These are phyloP conservation scores for Suillus luteus DNA, from an alignment of 768 basidiomycete genomes.

Conservation along the genomic window DNA sequence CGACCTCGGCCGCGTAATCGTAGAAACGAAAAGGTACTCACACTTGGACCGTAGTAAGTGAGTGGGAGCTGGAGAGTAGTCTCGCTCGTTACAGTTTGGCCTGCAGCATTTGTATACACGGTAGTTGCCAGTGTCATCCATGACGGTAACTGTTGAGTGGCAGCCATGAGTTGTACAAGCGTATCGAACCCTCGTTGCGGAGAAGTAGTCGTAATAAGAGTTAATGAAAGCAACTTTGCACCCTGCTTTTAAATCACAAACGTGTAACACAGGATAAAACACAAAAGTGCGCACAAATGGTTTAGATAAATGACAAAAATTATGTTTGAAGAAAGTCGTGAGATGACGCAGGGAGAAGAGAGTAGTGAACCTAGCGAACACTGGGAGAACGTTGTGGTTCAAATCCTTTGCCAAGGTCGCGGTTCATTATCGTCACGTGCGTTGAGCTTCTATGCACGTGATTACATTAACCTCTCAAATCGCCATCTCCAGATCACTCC, in stretches of 20 bases:
- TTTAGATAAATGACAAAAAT: constrained; percentile 12
- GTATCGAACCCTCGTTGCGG: constrained; percentile 13
- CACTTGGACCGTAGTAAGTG: constrained; percentile 83
- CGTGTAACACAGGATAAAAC: background rate
- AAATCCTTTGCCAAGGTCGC: constrained; percentile 18
- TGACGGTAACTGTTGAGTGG: constrained; percentile 67
- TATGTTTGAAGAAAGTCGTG: constrained; percentile 22
- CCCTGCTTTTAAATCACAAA: constrained; percentile 2
- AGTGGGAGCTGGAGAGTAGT: constrained; percentile 67
- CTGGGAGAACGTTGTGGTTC: background rate
- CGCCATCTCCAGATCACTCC: too few species aligned
- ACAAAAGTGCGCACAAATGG: background rate
- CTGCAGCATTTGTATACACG: constrained; percentile 53
- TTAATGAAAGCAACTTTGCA: constrained; percentile 28
- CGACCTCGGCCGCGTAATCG: background rate
- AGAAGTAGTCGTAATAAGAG: constrained; percentile 20
- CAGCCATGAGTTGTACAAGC: constrained; percentile 27
- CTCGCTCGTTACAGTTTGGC: constrained; percentile 54
- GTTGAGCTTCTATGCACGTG: constrained; percentile 26
- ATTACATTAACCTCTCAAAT: background rate
- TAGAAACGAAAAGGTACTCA: constrained; percentile 42
- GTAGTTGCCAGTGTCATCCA: constrained; percentile 67
- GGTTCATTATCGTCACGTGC: constrained; percentile 37
- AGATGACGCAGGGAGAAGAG: constrained; percentile 17
- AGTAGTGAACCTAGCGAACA: constrained; percentile 9